Percentiles rank a stretch among this genome's conserved stretches.
phyloP scores from a whole-genome alignment of 257 asterid species.

The Gardenia jasminoides region DNA sequence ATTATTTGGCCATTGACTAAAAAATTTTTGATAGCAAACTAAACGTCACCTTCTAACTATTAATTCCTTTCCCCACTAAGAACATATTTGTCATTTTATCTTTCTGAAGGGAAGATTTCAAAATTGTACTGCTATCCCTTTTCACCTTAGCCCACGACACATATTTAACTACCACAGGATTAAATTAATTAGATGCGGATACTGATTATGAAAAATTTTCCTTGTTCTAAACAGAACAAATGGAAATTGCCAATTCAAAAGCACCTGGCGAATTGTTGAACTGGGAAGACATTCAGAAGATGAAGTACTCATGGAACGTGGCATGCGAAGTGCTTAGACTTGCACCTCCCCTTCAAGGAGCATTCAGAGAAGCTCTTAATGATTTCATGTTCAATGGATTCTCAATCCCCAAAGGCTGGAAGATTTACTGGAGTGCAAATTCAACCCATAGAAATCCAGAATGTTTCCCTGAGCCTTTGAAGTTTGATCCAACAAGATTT shows the following conservation, averaged over 20 bases:
- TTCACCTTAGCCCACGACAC: not conserved
- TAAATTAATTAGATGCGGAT: not conserved
- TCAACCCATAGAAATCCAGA: slow-evolving; percentile 46
- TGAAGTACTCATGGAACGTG: slow-evolving; percentile 65
- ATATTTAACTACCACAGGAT: not conserved
- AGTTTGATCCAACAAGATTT: slow-evolving; percentile 51
- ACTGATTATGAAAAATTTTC: not conserved
- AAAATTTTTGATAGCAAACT: not conserved
- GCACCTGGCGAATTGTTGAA: slow-evolving; percentile 42
- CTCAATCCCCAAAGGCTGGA: slow-evolving; percentile 61
- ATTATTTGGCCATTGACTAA: not conserved
- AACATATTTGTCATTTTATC: not conserved
- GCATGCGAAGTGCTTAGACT: slow-evolving; percentile 58
- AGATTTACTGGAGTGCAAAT: slow-evolving; percentile 54
- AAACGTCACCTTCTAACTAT: not conserved
- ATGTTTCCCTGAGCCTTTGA: slow-evolving; percentile 35
- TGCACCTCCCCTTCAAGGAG: slow-evolving; percentile 58
- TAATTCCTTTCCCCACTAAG: not conserved
- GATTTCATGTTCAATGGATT: slow-evolving; percentile 52
- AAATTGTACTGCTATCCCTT: too few species aligned
- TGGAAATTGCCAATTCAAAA: slow-evolving; percentile 55
- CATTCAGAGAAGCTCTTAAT: slow-evolving; percentile 47
- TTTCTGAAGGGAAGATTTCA: not conserved
- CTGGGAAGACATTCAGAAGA: slow-evolving; percentile 53
- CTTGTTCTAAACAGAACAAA: slow-evolving; percentile 37